phyloP scores from a whole-genome alignment of 2,329 filamentous ascomycete species.

The Bipolaris cookei region DNA sequence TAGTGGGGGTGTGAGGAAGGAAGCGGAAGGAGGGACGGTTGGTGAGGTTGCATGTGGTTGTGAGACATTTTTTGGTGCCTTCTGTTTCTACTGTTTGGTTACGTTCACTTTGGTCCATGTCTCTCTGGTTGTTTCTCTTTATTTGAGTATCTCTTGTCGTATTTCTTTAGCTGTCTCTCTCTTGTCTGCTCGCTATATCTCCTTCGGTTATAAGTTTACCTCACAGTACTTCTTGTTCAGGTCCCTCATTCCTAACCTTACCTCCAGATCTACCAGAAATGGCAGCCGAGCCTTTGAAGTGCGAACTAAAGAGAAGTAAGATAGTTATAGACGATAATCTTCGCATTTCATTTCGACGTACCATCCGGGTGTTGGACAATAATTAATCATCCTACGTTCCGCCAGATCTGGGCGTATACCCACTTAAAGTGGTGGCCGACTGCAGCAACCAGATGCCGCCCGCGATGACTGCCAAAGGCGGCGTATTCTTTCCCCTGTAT shows the following conservation, averaged over 20 bases:
- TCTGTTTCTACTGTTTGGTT: too few relatives aligned
- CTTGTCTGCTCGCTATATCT: too few relatives aligned
- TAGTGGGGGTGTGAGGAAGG: too few relatives aligned
- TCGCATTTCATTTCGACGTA: slow-evolving; percentile 23
- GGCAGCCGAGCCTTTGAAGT: neutral
- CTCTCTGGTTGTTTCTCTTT: too few relatives aligned
- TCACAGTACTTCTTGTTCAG: neutral
- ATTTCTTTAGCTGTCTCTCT: too few relatives aligned
- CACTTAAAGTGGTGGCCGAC: slow-evolving; percentile 13
- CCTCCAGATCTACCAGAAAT: neutral
- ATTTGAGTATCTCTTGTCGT: too few relatives aligned
- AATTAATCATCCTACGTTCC: slow-evolving; percentile 38
- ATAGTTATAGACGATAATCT: slow-evolving; percentile 20
- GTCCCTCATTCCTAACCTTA: neutral
- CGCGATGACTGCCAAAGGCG: slow-evolving; percentile 50
- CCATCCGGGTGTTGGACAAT: slow-evolving; percentile 27
- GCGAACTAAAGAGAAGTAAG: neutral
- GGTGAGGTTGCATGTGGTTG: too few relatives aligned
- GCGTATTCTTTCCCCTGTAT: slow-evolving; percentile 58
- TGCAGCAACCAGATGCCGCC: slow-evolving; percentile 44
- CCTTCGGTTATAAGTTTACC: neutral
- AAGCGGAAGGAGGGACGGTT: too few relatives aligned
- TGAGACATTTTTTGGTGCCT: too few relatives aligned
- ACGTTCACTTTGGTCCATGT: too few relatives aligned
- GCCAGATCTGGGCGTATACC: slow-evolving; percentile 21